Conservation (phyloP, 2,329 filamentous ascomycete species). For the Hymenoscyphus scutula region DNA sequence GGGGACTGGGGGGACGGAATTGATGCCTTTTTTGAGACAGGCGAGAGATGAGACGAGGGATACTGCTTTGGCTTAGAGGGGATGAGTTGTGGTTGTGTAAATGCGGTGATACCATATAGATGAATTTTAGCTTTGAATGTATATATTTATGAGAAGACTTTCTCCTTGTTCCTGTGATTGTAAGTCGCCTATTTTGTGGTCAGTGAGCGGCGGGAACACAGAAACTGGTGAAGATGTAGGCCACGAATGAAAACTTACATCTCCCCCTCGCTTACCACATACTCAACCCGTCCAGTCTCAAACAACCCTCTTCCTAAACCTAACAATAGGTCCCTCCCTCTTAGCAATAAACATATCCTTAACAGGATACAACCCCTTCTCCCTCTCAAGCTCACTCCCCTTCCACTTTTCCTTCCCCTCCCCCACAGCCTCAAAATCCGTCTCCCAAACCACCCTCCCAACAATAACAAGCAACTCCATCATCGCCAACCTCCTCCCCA, state of each 20-base stretch:
- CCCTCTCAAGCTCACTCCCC: background rate
- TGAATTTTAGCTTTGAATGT: background rate
- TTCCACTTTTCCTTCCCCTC: background rate
- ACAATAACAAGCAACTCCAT: background rate
- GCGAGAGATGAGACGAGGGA: conserved; percentile 77
- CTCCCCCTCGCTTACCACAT: background rate
- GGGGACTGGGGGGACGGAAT: conserved; percentile 81
- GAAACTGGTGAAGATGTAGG: no score
- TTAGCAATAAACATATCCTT: background rate
- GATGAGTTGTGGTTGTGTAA: background rate
- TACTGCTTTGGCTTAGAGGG: conserved; percentile 16
- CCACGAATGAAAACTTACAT: background rate
- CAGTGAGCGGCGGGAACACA: no score
- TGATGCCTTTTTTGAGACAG: conserved; percentile 89
- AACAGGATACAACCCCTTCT: background rate
- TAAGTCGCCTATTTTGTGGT: no score
- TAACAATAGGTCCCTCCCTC: background rate
- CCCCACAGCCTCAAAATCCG: background rate
- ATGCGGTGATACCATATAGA: background rate
- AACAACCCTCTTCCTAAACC: background rate
- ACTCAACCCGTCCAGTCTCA: background rate
- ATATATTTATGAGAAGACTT: no score
- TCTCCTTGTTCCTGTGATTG: no score
- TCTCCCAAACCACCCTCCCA: background rate
- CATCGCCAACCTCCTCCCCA: background rate